A percentile compares a stretch with the other conserved stretches of the same genome.
These are phyloP conservation scores for Blepharisma stoltei DNA, from an alignment of 73 alveolate species.

Conservation along the genomic window DNA sequence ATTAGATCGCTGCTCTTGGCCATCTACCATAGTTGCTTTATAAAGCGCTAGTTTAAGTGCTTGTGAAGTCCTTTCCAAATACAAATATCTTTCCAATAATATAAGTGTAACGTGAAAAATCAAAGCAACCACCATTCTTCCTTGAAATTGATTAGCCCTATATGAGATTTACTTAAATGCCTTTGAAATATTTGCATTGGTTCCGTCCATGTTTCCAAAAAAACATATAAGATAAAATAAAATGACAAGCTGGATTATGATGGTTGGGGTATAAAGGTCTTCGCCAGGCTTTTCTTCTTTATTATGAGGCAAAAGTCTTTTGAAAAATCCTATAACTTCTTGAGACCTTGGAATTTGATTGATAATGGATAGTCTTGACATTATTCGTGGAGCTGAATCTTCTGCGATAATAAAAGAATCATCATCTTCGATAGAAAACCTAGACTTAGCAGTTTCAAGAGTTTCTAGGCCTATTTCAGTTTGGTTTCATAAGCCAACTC, in stretches of 20 bases:
- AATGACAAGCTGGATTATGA: slow-evolving; percentile 54
- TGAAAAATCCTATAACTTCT: slow-evolving; percentile 23
- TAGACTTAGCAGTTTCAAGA: neutral
- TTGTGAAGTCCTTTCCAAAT: slow-evolving; percentile 29
- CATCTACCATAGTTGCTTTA: neutral
- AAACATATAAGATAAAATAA: slow-evolving; percentile 72
- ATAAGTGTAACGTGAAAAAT: slow-evolving; percentile 46
- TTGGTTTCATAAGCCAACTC: neutral
- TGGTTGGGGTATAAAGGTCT: slow-evolving; percentile 70
- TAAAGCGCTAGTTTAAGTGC: slow-evolving; percentile 9
- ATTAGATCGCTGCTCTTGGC: neutral
- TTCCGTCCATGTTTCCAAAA: slow-evolving; percentile 80
- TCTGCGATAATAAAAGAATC: slow-evolving; percentile 29
- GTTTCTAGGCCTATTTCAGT: slow-evolving; percentile 4
- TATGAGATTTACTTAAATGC: slow-evolving; percentile 25
- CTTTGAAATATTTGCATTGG: slow-evolving; percentile 42
- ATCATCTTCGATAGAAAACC: neutral
- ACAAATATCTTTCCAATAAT: slow-evolving; percentile 50
- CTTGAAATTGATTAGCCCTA: slow-evolving; percentile 50
- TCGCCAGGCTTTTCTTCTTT: slow-evolving; percentile 89
- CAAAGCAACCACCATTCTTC: slow-evolving; percentile 54
- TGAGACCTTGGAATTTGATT: neutral
- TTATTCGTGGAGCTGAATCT: neutral
- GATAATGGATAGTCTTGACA: no score
- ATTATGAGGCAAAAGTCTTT: slow-evolving; percentile 64